These are phyloP conservation scores for Drosera capensis DNA, from an alignment of 148 eudicot species.

Conservation along the genomic window DNA sequence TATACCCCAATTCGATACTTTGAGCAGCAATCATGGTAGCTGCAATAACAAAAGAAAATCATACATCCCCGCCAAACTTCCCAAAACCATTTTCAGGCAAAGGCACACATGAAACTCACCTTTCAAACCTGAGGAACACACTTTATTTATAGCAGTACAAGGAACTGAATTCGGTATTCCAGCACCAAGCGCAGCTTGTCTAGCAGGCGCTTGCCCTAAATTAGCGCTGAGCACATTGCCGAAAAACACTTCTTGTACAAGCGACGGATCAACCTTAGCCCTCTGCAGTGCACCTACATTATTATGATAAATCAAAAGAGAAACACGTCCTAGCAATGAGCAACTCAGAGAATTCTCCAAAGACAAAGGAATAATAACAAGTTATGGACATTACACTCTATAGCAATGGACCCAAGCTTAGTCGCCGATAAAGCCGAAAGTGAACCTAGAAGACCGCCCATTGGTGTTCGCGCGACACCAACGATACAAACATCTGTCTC, in stretches of 20 bases:
- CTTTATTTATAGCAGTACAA: constrained; percentile 95
- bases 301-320: neutral
- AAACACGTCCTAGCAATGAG: neutral
- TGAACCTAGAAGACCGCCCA: constrained; percentile 82
- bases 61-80: constrained; percentile 4
- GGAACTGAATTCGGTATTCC: constrained; percentile 74
- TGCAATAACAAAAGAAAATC: constrained; percentile 14
- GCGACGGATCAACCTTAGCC: constrained; percentile 62
- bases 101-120: constrained; percentile 23
- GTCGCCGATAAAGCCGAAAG: constrained; percentile 88
- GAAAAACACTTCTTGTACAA: constrained; percentile 84
- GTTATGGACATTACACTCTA: constrained; percentile 31
- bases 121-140: constrained; percentile 92
- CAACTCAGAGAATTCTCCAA: too few relatives aligned
- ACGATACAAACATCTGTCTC: constrained; percentile 79
- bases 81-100: neutral
- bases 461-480: constrained; percentile 84
- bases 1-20: constrained; percentile 56
- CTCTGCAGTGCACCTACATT: constrained; percentile 61
- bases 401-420: constrained; percentile 78
- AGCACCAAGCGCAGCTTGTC: constrained; percentile 93
- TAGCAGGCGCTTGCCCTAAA: constrained; percentile 98
- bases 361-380: neutral
- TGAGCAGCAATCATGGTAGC: constrained; percentile 95
- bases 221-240: constrained; percentile 97